Conservation (phyloP, 1,284 basidiomycete species). For the Leccinum fuscescens region DNA sequence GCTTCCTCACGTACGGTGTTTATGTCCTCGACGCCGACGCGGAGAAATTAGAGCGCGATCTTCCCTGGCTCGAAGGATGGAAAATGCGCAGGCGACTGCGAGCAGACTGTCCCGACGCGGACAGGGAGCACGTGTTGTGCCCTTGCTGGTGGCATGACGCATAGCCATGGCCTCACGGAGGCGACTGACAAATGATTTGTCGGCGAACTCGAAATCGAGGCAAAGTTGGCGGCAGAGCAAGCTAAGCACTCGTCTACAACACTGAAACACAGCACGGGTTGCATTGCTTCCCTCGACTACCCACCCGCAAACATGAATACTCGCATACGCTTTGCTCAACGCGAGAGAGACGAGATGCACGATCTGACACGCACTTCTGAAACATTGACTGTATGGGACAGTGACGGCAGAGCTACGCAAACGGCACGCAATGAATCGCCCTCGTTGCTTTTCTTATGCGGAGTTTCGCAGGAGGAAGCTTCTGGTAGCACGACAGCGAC, state of each 20-base stretch:
- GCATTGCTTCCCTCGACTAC: not conserved
- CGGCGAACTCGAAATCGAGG: conserved; percentile 27
- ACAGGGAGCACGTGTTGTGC: not conserved
- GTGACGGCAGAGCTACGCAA: conserved; percentile 15
- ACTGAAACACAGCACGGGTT: not conserved
- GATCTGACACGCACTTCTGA: conserved; percentile 61
- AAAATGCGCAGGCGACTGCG: conserved; percentile 23
- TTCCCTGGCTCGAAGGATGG: conserved; percentile 33
- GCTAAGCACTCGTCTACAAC: not conserved
- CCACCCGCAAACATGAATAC: conserved; percentile 7
- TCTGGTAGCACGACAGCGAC: conserved; percentile 39
- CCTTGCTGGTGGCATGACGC: conserved; percentile 3
- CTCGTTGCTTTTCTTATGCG: conserved; percentile 1
- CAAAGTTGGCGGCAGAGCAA: conserved; percentile 11
- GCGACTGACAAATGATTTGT: conserved; percentile 20
- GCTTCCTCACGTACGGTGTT: conserved; percentile 58
- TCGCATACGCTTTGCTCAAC: conserved; percentile 52
- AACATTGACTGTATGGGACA: conserved; percentile 30
- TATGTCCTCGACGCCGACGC: conserved; percentile 52
- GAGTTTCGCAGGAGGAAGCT: conserved; percentile 20
- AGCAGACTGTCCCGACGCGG: conserved; percentile 1
- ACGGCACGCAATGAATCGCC: conserved; percentile 8
- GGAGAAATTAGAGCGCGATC: conserved; percentile 29
- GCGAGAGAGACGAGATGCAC: conserved; percentile 89
- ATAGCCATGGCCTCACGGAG: conserved; percentile 23